phyloP scores from a whole-genome alignment of 495 filamentous ascomycete species.

The Xylaria curta region DNA sequence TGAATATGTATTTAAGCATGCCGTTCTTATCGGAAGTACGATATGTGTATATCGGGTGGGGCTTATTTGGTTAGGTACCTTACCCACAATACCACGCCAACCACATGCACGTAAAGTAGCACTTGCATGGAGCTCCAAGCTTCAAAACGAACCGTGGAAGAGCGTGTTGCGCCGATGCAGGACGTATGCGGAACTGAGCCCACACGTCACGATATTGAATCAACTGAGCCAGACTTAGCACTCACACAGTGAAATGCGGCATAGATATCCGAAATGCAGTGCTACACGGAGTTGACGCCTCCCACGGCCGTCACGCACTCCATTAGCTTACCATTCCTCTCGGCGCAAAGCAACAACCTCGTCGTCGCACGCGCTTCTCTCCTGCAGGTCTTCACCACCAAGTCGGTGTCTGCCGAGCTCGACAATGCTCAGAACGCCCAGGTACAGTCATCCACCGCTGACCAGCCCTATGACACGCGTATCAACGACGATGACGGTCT shows the following conservation, averaged over 20 bases:
- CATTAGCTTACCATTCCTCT: slow-evolving; percentile 76
- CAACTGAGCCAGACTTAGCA: neutral
- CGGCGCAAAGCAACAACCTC: slow-evolving; percentile 78
- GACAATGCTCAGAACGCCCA: slow-evolving; percentile 44
- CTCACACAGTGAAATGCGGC: slow-evolving; percentile 35
- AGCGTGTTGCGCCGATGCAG: slow-evolving; percentile 12
- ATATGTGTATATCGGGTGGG: neutral
- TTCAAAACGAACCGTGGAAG: neutral
- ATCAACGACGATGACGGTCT: slow-evolving; percentile 65
- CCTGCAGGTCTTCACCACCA: slow-evolving; percentile 81
- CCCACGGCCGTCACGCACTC: slow-evolving; percentile 93
- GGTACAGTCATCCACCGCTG: slow-evolving; percentile 35
- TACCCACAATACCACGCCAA: neutral
- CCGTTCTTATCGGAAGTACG: neutral
- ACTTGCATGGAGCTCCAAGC: slow-evolving; percentile 14
- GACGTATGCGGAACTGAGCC: neutral
- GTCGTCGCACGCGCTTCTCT: slow-evolving; percentile 88
- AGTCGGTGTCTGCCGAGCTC: slow-evolving; percentile 60
- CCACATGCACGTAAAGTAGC: neutral
- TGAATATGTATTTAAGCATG: slow-evolving; percentile 6
- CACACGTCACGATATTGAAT: neutral
- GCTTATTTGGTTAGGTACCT: neutral
- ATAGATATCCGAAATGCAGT: slow-evolving; percentile 53
- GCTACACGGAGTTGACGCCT: slow-evolving; percentile 89
- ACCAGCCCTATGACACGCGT: slow-evolving; percentile 50